phyloP scores from a whole-genome alignment of 805 yeast species.

The Nakazawaea pomicola region DNA sequence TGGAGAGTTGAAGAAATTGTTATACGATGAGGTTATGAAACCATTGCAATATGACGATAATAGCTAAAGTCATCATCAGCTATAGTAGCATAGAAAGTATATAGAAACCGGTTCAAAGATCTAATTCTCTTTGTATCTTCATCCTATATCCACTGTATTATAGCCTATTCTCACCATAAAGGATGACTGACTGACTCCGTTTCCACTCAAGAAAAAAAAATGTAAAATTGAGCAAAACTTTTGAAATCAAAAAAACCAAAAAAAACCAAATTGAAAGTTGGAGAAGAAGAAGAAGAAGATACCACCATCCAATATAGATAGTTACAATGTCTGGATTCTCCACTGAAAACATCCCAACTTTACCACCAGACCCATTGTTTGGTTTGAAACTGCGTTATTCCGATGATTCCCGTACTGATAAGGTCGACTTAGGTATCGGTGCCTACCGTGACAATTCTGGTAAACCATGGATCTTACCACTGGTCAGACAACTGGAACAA shows the following conservation, averaged over 20 bases:
- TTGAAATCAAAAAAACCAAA: too few species aligned
- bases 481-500: conserved; percentile 65
- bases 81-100: too few species aligned
- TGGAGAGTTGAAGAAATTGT: conserved; percentile 69
- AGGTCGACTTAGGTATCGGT: conserved; percentile 86
- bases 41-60: conserved; percentile 21
- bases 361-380: conserved; percentile 87
- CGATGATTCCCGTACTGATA: conserved; percentile 53
- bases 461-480: conserved; percentile 67
- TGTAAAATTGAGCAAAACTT: background rate
- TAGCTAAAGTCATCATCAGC: background rate
- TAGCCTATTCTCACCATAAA: too few species aligned
- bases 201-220: too few species aligned
- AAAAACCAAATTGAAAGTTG: background rate
- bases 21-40: conserved; percentile 78
- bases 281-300: background rate
- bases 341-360: conserved; percentile 39
- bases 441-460: conserved; percentile 68
- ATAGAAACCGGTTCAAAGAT: too few species aligned
- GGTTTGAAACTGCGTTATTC: conserved; percentile 66
- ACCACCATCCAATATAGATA: too few species aligned
- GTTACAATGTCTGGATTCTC: conserved; percentile 10
- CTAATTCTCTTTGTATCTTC: too few species aligned
- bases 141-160: too few species aligned
- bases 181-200: too few species aligned